Base-by-base conservation (phyloP, 306 rosid species). In the Quercus parvula region DNA sequence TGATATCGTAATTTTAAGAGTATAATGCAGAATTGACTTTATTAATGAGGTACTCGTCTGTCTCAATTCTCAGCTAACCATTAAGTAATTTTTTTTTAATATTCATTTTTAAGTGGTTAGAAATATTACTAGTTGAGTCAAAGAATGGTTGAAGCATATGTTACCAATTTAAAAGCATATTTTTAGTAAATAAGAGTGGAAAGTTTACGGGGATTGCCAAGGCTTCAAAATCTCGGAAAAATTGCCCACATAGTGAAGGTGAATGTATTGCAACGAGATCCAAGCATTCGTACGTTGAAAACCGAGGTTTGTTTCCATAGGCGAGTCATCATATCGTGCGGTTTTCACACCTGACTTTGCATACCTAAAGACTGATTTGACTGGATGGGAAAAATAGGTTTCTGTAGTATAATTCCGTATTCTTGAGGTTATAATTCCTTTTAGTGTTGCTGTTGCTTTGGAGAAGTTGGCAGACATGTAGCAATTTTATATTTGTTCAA, bases 301-400 rank as follows among this genome's bases (percentile, higher is more conserved):
- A 79, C 85, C 15, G 98, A 91, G 81, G 86, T 92, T 84, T 95
- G 99, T 78, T 90, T 95, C 75, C 99, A 92, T 80, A 85, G 94
- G 98, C 91, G 83, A 82, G 97, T 82, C 52, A 28, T 55, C 30
- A 30, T 75, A 17, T 55, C 20, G 2, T 70, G 51, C 14, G 22
- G 27, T 41, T n/a, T 14, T 70, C 17, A 38, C 66, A 6, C 19
- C 44, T 41, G 59, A 31, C 62, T 30, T 51, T n/a, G 3, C 64
- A 28, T 9, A 35, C 41, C 41, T 35, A 35, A 35, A 35, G 44
- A 31, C 18, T 69, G 17, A n/a, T 22, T 80, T 41, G 17, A 35
- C 73, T 54, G 28, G 73, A 62, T 72, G 54, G n/a, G 24, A 56
- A 67, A 33, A 44, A 49, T 46, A 38, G 70, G n/a, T 59, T 22